phyloP scores from a whole-genome alignment of 2,329 filamentous ascomycete species.

The Neonectria magnoliae region DNA sequence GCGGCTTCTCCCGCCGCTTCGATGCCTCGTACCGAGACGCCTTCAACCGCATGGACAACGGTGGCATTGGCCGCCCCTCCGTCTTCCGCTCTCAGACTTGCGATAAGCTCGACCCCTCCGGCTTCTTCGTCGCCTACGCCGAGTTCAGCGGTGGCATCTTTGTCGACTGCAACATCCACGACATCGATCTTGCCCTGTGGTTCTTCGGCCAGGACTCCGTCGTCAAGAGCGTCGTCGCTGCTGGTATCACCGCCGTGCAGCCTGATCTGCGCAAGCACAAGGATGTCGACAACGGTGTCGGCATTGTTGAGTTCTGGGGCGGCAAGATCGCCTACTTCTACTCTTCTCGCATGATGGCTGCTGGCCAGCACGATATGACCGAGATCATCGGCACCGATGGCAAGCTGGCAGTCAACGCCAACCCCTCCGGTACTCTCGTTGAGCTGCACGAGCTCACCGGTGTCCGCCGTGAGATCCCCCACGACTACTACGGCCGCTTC shows the following conservation, averaged over 20 bases:
- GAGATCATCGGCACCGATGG: constrained; percentile 75
- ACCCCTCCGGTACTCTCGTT: constrained; percentile 65
- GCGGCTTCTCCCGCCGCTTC: constrained; percentile 58
- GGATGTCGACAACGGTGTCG: constrained; percentile 51
- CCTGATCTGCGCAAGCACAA: constrained; percentile 46
- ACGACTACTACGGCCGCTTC: constrained; percentile 72
- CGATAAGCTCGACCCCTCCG: constrained; percentile 72
- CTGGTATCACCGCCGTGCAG: constrained; percentile 46
- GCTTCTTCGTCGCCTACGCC: constrained; percentile 76
- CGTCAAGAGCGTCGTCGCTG: constrained; percentile 45
- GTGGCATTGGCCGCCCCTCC: constrained; percentile 67
- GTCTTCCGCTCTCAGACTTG: constrained; percentile 74
- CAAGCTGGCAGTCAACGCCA: constrained; percentile 69
- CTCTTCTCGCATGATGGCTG: constrained; percentile 73
- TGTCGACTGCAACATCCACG: constrained; percentile 76
- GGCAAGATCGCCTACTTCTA: constrained; percentile 74
- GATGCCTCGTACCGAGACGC: constrained; percentile 73
- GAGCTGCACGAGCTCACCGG: constrained; percentile 61
- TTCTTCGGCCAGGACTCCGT: constrained; percentile 47
- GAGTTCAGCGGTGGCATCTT: constrained; percentile 74
- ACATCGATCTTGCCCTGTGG: constrained; percentile 60
- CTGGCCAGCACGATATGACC: constrained; percentile 73
- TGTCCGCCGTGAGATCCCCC: constrained; percentile 67
- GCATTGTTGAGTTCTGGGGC: constrained; percentile 72
- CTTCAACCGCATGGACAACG: constrained; percentile 59